Conservation (phyloP, 768 basidiomycete genomes). For the Boletus vermiculosoides region DNA sequence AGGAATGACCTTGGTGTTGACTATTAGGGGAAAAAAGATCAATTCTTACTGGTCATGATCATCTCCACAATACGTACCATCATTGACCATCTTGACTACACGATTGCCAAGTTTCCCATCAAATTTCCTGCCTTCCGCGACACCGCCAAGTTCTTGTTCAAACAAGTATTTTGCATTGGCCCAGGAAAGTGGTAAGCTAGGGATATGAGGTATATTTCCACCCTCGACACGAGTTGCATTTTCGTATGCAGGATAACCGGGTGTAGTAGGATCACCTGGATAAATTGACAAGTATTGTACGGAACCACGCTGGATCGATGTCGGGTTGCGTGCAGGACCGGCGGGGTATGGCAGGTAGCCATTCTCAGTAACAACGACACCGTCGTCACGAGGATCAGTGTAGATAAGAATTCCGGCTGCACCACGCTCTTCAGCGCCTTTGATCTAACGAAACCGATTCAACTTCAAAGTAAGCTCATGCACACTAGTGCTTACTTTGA, state of each 20-base stretch:
- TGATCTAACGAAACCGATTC: conserved; percentile 47
- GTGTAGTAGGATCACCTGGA: conserved; percentile 81
- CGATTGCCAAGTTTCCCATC: conserved; percentile 49
- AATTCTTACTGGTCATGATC: not conserved
- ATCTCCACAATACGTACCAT: conserved; percentile 37
- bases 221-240: conserved; percentile 65
- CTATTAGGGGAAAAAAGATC: conserved; percentile 32
- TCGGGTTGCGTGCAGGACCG: conserved; percentile 84
- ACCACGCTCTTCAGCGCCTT: conserved; percentile 81
- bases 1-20: conserved; percentile 76
- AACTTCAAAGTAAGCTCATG: conserved; percentile 5
- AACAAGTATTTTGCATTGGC: conserved; percentile 73
- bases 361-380: conserved; percentile 69
- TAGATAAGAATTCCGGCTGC: conserved; percentile 80
- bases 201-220: conserved; percentile 67
- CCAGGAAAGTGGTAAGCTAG: conserved; percentile 87
- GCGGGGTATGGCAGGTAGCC: conserved; percentile 71
- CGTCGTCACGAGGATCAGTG: conserved; percentile 84
- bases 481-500: conserved; percentile 55
- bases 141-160: conserved; percentile 46
- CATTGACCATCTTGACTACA: conserved; percentile 51
- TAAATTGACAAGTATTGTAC: conserved; percentile 68
- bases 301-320: conserved; percentile 81
- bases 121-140: conserved; percentile 40
- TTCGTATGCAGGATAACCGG: conserved; percentile 82